These are phyloP conservation scores for Thraustochytrium sp. DNA, from an alignment of 352 stramenopile species.

Conservation along the genomic window DNA sequence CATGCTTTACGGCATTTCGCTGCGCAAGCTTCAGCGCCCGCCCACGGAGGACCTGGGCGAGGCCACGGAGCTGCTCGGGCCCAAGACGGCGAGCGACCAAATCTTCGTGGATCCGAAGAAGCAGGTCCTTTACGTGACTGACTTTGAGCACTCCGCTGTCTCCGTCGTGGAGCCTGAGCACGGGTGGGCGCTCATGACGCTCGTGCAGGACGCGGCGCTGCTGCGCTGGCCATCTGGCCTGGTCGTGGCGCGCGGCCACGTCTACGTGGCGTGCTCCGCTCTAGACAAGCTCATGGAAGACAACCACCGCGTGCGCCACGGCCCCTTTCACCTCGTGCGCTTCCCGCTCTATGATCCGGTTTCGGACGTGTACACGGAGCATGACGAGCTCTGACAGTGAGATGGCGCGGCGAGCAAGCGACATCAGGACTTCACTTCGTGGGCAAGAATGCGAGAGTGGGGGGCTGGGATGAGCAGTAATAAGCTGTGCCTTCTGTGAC, in stretches of 20 bases:
- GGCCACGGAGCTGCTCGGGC: neutral
- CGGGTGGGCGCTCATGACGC: neutral
- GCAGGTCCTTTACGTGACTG: neutral
- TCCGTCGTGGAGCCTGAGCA: neutral
- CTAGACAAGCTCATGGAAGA: neutral
- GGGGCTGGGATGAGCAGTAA: too few relatives aligned
- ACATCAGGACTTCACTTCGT: too few relatives aligned
- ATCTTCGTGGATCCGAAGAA: neutral
- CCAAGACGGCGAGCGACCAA: neutral
- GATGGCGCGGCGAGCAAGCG: too few relatives aligned
- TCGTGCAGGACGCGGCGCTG: neutral
- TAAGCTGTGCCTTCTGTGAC: too few relatives aligned
- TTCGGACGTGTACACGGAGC: neutral
- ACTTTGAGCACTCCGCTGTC: slow-evolving; percentile 7
- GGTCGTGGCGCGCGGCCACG: neutral
- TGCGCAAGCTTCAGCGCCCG: neutral
- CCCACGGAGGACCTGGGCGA: neutral
- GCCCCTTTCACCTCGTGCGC: neutral
- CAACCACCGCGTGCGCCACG: neutral
- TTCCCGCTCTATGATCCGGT: neutral
- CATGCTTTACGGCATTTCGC: neutral
- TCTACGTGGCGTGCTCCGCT: neutral
- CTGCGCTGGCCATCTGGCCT: neutral
- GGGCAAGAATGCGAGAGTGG: too few relatives aligned
- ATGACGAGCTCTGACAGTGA: slow-evolving; percentile 12